phyloP scores from a whole-genome alignment of 2,329 filamentous ascomycete genomes.

The Verticillium klebahnii region DNA sequence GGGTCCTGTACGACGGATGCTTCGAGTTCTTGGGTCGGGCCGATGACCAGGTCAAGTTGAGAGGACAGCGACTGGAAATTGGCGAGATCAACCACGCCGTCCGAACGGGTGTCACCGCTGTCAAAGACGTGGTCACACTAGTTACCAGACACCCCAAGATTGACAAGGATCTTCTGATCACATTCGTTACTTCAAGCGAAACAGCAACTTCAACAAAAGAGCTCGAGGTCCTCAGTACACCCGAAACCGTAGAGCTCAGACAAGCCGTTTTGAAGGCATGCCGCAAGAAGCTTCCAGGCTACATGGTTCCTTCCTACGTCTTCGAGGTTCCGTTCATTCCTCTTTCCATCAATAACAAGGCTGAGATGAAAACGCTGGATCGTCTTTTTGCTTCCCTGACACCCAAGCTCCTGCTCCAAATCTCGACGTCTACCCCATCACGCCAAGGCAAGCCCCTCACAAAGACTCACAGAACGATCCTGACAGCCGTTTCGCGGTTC shows the following conservation, averaged over 20 bases:
- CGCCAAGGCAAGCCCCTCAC: background rate
- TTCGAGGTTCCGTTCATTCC: conserved; percentile 68
- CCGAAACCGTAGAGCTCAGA: conserved; percentile 13
- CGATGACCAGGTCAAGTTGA: conserved; percentile 88
- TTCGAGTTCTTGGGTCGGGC: conserved; percentile 85
- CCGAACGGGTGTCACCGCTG: conserved; percentile 47
- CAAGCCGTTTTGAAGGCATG: conserved; percentile 46
- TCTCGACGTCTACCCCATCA: conserved; percentile 31
- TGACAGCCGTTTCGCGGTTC: conserved; percentile 49
- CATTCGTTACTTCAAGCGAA: conserved; percentile 56
- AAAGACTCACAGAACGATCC: conserved; percentile 39
- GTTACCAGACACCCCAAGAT: conserved; percentile 66
- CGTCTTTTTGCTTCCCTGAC: conserved; percentile 59
- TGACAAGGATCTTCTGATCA: conserved; percentile 77
- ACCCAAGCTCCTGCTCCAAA: conserved; percentile 54
- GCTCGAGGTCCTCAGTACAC: conserved; percentile 17
- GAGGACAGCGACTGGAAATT: conserved; percentile 84
- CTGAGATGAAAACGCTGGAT: conserved; percentile 67
- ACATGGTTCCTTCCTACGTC: conserved; percentile 90
- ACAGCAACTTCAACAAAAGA: background rate
- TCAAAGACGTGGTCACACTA: conserved; percentile 71
- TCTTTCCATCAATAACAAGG: conserved; percentile 85
- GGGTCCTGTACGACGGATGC: conserved; percentile 72
- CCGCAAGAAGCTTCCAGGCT: conserved; percentile 64
- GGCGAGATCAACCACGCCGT: conserved; percentile 88